Conservation (phyloP, 306 rosid genomes). For the Fragaria ananassa region DNA sequence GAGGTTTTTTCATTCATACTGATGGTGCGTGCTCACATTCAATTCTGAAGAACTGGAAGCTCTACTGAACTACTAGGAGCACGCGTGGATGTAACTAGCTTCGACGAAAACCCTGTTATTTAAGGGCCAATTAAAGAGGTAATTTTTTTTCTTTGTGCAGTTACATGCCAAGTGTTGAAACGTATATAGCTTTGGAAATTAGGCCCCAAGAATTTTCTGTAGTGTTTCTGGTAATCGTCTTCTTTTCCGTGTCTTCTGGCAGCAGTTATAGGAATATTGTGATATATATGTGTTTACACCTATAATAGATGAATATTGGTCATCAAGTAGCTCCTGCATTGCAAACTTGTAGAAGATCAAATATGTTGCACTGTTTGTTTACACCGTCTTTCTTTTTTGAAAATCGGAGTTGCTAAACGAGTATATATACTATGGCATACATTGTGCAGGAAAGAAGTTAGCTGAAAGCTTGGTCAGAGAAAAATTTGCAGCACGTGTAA, state of each 20-base stretch:
- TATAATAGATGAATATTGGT: background rate
- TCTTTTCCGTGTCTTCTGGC: background rate
- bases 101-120: too few species aligned
- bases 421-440: background rate
- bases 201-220: background rate
- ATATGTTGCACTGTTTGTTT: background rate
- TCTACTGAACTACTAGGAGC: too few species aligned
- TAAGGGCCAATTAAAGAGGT: too few species aligned
- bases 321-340: background rate
- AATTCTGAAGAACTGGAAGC: too few species aligned
- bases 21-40: too few species aligned
- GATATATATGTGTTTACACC: background rate
- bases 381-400: background rate
- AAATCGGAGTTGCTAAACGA: background rate
- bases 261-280: background rate
- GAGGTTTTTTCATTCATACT: too few species aligned
- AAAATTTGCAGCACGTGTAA: constrained; percentile 95
- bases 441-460: constrained; percentile 72
- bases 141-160: too few species aligned
- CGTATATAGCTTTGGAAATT: background rate
- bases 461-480: constrained; percentile 81
- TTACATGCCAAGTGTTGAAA: too few species aligned
- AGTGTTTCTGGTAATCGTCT: background rate
- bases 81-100: too few species aligned
- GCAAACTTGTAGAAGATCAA: background rate